These are phyloP conservation scores for Physcia stellaris DNA, from an alignment of 495 filamentous ascomycete genomes.

Conservation along the genomic window DNA sequence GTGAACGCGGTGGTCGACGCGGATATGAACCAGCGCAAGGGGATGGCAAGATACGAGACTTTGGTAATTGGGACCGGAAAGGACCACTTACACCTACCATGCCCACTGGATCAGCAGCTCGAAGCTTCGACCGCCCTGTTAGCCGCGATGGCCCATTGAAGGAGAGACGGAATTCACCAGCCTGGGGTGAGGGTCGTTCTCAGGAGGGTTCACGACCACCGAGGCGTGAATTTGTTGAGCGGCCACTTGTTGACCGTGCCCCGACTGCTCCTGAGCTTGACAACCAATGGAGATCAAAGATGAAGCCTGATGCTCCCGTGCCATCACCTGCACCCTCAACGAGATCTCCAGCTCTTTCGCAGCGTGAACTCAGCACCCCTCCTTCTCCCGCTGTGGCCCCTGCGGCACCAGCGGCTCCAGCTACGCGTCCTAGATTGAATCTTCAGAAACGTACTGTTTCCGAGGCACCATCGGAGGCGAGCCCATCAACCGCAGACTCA, in stretches of 20 bases:
- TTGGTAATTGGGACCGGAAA: conserved; percentile 89
- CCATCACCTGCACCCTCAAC: conserved; percentile 29
- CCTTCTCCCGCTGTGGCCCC: conserved; percentile 44
- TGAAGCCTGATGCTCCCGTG: conserved; percentile 55
- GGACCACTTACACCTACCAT: conserved; percentile 71
- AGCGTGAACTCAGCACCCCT: conserved; percentile 52
- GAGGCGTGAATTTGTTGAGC: conserved; percentile 64
- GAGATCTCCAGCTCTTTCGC: conserved; percentile 30
- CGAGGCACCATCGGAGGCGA: conserved; percentile 30
- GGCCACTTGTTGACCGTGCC: conserved; percentile 44
- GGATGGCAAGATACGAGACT: conserved; percentile 75
- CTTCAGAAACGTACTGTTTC: conserved; percentile 79
- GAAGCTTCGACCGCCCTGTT: conserved; percentile 57
- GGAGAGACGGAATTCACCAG: conserved; percentile 57
- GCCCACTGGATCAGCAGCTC: conserved; percentile 35
- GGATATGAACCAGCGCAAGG: conserved; percentile 41
- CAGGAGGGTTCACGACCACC: conserved; percentile 69
- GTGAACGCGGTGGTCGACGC: conserved; percentile 36
- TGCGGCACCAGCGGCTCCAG: conserved; percentile 34
- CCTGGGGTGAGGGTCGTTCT: conserved; percentile 73
- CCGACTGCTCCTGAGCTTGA: conserved; percentile 79
- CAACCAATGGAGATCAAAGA: conserved; percentile 72
- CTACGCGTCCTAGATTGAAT: conserved; percentile 62
- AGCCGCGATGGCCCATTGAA: conserved; percentile 48
- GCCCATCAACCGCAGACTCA: conserved; percentile 42